Conservation (phyloP, 2,329 filamentous ascomycete species). For the Cladorrhinum sp. region DNA sequence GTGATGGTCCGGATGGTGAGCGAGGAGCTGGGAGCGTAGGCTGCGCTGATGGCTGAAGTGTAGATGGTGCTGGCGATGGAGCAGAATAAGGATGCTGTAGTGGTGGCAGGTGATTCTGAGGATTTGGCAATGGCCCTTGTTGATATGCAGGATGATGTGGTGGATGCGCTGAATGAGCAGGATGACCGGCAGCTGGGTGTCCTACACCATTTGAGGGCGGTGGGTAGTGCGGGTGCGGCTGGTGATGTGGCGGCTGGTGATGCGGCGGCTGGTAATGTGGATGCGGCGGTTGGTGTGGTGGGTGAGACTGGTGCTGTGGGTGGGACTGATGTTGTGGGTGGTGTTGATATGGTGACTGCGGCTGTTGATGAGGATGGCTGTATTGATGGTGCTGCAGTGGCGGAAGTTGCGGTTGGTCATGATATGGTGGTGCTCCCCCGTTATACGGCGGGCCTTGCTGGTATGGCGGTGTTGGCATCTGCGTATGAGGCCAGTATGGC, state of each 20-base stretch:
- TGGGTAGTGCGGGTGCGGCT: slow-evolving; percentile 29
- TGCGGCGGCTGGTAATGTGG: background rate
- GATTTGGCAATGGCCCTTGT: slow-evolving; percentile 29
- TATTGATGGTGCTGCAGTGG: background rate
- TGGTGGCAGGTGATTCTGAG: slow-evolving; percentile 35
- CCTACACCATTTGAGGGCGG: too few relatives aligned
- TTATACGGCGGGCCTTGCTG: background rate
- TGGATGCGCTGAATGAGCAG: slow-evolving; percentile 24
- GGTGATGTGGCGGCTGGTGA: background rate
- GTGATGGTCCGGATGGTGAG: background rate
- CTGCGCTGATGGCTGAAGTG: background rate
- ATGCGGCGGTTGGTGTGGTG: slow-evolving; percentile 3
- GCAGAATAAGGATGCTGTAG: slow-evolving; percentile 35
- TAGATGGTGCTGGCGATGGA: background rate
- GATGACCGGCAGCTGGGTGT: background rate
- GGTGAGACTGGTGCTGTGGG: slow-evolving; percentile 17
- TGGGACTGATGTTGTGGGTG: slow-evolving; percentile 21
- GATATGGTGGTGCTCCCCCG: slow-evolving; percentile 17
- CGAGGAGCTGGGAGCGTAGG: background rate
- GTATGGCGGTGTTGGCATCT: slow-evolving; percentile 2
- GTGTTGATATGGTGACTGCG: background rate
- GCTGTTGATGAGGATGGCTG: background rate
- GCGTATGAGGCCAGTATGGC: slow-evolving; percentile 6
- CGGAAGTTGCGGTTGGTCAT: slow-evolving; percentile 1
- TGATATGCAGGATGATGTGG: background rate